Evolutionary conservation across 164 flowering plant genomes (phyloP), one percentile per base, ranked within the genome.

Genomic region (Warburgia ugandensis): DNA sequence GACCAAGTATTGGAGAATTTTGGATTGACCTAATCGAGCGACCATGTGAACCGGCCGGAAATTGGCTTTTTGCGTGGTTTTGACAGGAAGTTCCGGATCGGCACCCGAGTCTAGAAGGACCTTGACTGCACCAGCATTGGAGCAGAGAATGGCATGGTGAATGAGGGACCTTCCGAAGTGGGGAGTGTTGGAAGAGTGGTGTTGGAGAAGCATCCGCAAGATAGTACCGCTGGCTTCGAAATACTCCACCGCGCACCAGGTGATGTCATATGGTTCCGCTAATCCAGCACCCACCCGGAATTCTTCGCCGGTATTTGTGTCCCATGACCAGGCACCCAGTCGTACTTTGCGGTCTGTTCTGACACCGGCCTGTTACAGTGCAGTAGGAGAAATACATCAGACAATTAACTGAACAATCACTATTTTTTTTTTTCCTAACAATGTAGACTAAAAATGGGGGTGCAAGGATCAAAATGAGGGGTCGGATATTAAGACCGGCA

Each of bases 301-400:
- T 54, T 84, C 92, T 45, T 84, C 87, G 9, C 85, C 80, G 4
- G 83, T 61, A 29, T 59, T 55, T 2, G 63, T 37, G 45, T 84
- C 92, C 87, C 92, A 84, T 10, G 79, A 72, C 92, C 92, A 84
- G 22, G 87, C 92, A 41, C 92, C 92, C 8, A 81, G 59, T 17
- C 71, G 67, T 31, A 74, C 87, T 46, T 67, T 71, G 32, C 59
- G 56, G 61, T 84, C 83, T 3, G 68, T 73, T 54, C 70, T 66
- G 30, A 62, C 72, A 11, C 83, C 87, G 49, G 59, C 76, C 87
- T 83, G 50, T 22, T 7, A 4, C 10, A 3, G 13, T n/a, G 10
- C 22, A 10, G 3, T 25, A 21, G n/a, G n/a, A n/a, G n/a, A n/a
- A n/a, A 19, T 10, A 11, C 23, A 32, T n/a, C n/a, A n/a, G n/a